Evolutionary conservation across 2,329 filamentous ascomycete genomes (phyloP).

Genomic region (Fusarium secorum): DNA sequence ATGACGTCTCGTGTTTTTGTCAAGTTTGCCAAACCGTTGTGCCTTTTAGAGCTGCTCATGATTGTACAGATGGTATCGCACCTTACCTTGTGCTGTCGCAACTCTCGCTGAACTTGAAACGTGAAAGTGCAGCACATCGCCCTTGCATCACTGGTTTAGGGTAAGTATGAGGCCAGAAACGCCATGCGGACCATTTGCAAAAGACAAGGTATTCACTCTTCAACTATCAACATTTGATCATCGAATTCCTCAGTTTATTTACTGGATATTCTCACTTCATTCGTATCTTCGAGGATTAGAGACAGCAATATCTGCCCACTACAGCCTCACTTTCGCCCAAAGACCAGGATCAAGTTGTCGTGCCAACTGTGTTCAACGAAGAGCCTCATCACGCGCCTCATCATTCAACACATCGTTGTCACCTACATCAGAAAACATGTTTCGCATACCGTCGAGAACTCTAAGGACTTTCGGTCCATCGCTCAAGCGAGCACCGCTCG

Average conservation of each 20-base stretch:
- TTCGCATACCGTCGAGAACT: constrained; percentile 1
- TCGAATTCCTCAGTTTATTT: too few species aligned
- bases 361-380: constrained; percentile 4
- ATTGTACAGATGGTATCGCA: background rate
- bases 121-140: background rate
- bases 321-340: background rate
- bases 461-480: background rate
- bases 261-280: background rate
- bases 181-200: background rate
- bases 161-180: background rate
- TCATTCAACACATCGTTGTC: background rate
- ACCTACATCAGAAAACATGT: constrained; percentile 11
- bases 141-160: background rate
- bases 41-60: background rate
- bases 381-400: background rate
- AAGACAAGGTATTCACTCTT: background rate
- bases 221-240: background rate
- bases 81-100: background rate
- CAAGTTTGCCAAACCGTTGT: background rate
- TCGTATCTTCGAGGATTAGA: background rate
- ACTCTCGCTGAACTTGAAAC: background rate
- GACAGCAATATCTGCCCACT: background rate
- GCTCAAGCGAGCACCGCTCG: background rate
- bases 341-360: background rate
- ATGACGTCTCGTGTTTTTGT: too few species aligned